These are phyloP conservation scores for Komagataella pastoris DNA, from an alignment of 805 yeast genomes.

Conservation along the genomic window DNA sequence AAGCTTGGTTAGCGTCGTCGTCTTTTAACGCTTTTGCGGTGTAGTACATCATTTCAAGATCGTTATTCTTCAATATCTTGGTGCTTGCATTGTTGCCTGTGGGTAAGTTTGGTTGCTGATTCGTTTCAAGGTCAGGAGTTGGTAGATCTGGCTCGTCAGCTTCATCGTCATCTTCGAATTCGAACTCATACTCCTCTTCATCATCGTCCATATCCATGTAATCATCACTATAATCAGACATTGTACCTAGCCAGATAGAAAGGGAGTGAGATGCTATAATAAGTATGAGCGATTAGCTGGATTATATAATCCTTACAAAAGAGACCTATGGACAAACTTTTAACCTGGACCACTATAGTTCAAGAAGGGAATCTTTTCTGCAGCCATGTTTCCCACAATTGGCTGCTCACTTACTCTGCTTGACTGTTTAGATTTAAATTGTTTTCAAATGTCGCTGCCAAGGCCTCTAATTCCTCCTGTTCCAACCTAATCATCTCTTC, in stretches of 20 bases:
- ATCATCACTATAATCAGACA: slow-evolving; percentile 23
- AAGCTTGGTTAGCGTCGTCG: slow-evolving; percentile 13
- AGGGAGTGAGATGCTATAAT: neutral
- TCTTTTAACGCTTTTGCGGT: slow-evolving; percentile 19
- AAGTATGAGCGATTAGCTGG: neutral
- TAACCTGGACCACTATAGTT: neutral
- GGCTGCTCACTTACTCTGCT: neutral
- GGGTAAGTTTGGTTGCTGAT: neutral
- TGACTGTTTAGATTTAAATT: slow-evolving; percentile 3
- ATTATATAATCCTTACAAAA: neutral
- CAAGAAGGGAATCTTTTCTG: neutral
- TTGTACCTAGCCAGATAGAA: slow-evolving; percentile 2
- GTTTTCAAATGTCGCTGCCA: slow-evolving; percentile 10
- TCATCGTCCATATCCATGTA: slow-evolving; percentile 19
- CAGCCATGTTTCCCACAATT: neutral
- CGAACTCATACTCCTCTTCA: slow-evolving; percentile 20
- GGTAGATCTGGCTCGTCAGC: slow-evolving; percentile 2
- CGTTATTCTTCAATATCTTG: slow-evolving; percentile 2
- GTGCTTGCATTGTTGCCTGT: neutral
- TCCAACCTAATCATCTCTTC: slow-evolving; percentile 15
- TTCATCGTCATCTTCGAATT: slow-evolving; percentile 10
- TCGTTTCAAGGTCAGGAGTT: neutral
- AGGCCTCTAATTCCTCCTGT: slow-evolving; percentile 15
- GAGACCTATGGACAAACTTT: no score
- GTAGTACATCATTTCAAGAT: slow-evolving; percentile 14